Conservation (phyloP, 2,329 filamentous ascomycete genomes). For the Elsinoe ampelina region DNA sequence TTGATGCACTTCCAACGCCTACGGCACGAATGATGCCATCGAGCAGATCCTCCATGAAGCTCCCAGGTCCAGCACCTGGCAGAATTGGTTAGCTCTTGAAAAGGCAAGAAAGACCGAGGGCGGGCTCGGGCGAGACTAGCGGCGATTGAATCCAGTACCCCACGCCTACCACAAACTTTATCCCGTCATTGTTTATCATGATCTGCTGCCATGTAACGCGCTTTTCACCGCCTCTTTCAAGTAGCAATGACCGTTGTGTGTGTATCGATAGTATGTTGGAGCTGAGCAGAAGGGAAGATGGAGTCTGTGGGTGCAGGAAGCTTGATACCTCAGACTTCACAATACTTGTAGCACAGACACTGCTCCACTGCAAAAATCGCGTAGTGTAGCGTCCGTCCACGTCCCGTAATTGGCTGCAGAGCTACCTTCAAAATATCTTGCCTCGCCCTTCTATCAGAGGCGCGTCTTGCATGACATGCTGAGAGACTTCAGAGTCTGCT, state of each 20-base stretch:
- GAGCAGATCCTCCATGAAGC: neutral
- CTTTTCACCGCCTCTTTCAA: slow-evolving; percentile 7
- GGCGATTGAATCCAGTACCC: neutral
- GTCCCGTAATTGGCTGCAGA: slow-evolving; percentile 1
- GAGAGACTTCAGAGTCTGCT: neutral
- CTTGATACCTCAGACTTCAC: neutral
- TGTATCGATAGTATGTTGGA: neutral
- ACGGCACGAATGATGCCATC: too few relatives aligned
- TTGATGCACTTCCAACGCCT: too few relatives aligned
- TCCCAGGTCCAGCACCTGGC: neutral
- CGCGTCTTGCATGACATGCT: neutral
- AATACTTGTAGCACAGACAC: neutral
- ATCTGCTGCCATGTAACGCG: neutral
- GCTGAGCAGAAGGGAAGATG: neutral
- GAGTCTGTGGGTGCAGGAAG: neutral
- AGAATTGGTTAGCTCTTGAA: neutral
- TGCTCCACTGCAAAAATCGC: neutral
- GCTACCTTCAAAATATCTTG: neutral
- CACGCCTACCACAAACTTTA: neutral
- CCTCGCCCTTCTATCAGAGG: neutral
- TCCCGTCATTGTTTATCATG: slow-evolving; percentile 12
- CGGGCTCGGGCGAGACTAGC: neutral
- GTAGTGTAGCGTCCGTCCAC: neutral
- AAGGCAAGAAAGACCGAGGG: neutral
- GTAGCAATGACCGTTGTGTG: neutral